These are phyloP conservation scores for Acanthamoeba triangularis DNA, from an alignment of 208 protist species.

Conservation along the genomic window DNA sequence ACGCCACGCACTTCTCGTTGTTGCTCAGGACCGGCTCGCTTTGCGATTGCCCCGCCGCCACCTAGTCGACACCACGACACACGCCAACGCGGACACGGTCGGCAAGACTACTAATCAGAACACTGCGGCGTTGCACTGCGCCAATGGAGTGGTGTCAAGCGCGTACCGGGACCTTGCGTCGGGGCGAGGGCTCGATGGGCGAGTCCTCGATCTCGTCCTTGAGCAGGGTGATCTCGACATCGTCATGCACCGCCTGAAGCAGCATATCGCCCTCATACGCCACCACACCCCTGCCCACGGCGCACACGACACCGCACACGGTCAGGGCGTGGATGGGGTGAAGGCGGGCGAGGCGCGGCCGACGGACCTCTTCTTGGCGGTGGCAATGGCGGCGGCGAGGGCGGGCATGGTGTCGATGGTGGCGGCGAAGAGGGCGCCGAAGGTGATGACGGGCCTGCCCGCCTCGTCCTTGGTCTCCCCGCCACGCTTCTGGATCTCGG, in stretches of 20 bases:
- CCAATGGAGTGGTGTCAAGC: neutral
- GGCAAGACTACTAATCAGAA: neutral
- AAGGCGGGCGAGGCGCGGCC: neutral
- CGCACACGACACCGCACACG: neutral
- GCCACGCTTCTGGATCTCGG: conserved; percentile 62
- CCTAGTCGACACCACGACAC: neutral
- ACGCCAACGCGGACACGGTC: neutral
- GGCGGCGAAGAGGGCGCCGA: conserved; percentile 33
- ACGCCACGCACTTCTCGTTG: conserved; percentile 70
- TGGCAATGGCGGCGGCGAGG: conserved; percentile 37
- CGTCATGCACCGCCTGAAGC: conserved; percentile 62
- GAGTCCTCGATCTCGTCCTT: conserved; percentile 66
- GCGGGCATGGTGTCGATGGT: conserved; percentile 75
- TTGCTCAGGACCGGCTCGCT: conserved; percentile 60
- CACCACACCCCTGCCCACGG: neutral
- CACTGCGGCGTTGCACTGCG: too few species aligned
- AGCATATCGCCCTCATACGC: conserved; percentile 66
- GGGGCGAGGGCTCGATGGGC: conserved; percentile 5
- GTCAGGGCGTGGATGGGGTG: neutral
- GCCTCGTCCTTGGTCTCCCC: neutral
- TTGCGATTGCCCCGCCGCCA: neutral
- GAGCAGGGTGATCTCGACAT: conserved; percentile 51
- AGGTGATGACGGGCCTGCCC: neutral
- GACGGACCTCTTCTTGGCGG: conserved; percentile 51
- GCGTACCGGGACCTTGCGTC: neutral